Evolutionary conservation across 805 yeast genomes (phyloP), one percentile per base, ranked within the genome.

Genomic region (Candida taoyuanica): DNA sequence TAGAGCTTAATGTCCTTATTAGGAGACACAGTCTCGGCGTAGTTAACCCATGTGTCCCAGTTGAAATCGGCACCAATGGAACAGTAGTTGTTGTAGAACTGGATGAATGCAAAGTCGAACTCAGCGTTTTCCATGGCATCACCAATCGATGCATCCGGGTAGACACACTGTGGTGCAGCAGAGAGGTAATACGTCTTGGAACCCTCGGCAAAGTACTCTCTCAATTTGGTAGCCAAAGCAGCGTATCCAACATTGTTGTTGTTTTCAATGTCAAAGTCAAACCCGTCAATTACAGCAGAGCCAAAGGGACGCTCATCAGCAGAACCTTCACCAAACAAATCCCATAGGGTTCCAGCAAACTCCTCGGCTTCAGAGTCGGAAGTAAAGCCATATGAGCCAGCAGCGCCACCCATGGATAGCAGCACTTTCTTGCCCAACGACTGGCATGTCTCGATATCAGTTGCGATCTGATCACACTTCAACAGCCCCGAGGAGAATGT

Each of bases 141-240:
- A 60, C 83, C 83, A 24, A 80, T 67, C 33, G 61, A 71, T 33
- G 75, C 80, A 64, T 88, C 96, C 15, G 96, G 95, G 59, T 79
- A 83, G 18, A 78, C 81, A 66, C 96, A 89, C 65, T 87, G 96
- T 16, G 96, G 96, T 46, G 96, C 91, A 48, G 95, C 95, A 37
- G 94, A 78, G 31, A 87, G 65, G 58, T 81, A 85, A 65, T 79
- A 85, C 20, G 62, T 51, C 61, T 79, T 83, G 32, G 82, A 68
- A 24, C 77, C 65, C 29, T 67, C 62, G 9, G 68, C 76, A 49
- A 72, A 77, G 29, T 64, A 59, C 39, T 68, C 40, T 81, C 94
- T 47, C 55, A 66, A 33, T 53, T 71, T 67, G 29, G 60, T 71
- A 16, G 77, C 85, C 37, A 82, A 61, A 19, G 84, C 77, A 36